Conservation (phyloP, 495 filamentous ascomycete genomes). For the Penicillium crystallinum region DNA sequence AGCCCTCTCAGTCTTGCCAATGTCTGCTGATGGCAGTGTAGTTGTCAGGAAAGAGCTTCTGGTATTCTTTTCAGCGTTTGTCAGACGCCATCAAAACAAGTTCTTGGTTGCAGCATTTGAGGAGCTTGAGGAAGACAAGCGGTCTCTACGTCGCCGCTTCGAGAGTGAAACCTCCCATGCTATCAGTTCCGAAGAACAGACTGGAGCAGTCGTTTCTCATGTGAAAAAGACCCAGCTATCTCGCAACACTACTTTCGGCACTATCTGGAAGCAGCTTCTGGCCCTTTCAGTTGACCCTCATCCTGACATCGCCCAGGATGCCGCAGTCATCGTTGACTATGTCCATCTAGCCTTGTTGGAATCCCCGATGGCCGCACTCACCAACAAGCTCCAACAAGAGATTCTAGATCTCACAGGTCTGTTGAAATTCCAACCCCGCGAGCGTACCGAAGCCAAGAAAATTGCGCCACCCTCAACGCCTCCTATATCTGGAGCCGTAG, state of each 20-base stretch:
- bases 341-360: conserved; percentile 71
- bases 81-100: conserved; percentile 84
- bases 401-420: conserved; percentile 54
- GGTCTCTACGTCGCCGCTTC: conserved; percentile 50
- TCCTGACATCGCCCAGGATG: conserved; percentile 84
- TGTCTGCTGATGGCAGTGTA: conserved; percentile 86
- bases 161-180: conserved; percentile 22
- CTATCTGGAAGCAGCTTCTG: conserved; percentile 89
- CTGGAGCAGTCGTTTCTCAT: conserved; percentile 8
- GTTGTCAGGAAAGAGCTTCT: conserved; percentile 89
- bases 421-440: conserved; percentile 42
- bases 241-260: conserved; percentile 81
- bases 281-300: conserved; percentile 90
- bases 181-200: conserved; percentile 10
- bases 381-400: conserved; percentile 70
- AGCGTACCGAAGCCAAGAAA: conserved; percentile 38
- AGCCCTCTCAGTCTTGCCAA: conserved; percentile 75
- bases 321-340: conserved; percentile 73
- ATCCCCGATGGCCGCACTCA: conserved; percentile 65
- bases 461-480: conserved; percentile 46
- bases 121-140: conserved; percentile 79
- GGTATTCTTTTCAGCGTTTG: conserved; percentile 89
- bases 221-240: conserved; percentile 49
- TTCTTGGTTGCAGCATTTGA: conserved; percentile 91
- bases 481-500: conserved; percentile 32